phyloP scores from a whole-genome alignment of 2,329 filamentous ascomycete genomes.

The Trichophyton simii region DNA sequence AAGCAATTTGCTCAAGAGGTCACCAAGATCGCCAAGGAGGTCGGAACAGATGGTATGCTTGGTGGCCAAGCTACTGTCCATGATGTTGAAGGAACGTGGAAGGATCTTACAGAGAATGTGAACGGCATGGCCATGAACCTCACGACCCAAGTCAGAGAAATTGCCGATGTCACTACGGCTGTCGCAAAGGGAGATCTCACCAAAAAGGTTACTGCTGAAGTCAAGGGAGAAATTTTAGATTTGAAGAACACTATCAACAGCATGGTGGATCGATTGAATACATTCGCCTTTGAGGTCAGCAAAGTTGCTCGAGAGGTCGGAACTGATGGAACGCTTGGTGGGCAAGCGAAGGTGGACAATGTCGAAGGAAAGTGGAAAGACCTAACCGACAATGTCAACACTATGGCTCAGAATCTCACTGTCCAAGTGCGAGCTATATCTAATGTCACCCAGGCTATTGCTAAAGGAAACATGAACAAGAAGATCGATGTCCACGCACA shows the following conservation, averaged over 20 bases:
- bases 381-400: constrained; percentile 55
- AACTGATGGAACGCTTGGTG: constrained; percentile 51
- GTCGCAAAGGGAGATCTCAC: constrained; percentile 89
- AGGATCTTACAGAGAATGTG: constrained; percentile 86
- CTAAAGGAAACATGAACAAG: constrained; percentile 88
- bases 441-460: constrained; percentile 86
- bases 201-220: constrained; percentile 90
- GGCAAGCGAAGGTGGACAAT: constrained; percentile 51
- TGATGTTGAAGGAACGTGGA: constrained; percentile 94
- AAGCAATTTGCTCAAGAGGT: constrained; percentile 96
- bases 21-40: constrained; percentile 88
- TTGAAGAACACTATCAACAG: constrained; percentile 78
- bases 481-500: constrained; percentile 92
- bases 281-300: constrained; percentile 53
- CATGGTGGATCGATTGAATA: constrained; percentile 54
- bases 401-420: constrained; percentile 53
- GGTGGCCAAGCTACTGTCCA: constrained; percentile 93
- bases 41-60: constrained; percentile 87
- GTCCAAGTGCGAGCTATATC: constrained; percentile 76
- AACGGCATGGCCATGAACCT: constrained; percentile 99
- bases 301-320: constrained; percentile 54
- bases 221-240: constrained; percentile 84
- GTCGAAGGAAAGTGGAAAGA: constrained; percentile 57
- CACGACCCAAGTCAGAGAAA: constrained; percentile 94
- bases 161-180: constrained; percentile 89